Conservation (phyloP, 495 filamentous ascomycete species). For the Copromyces sp. region DNA sequence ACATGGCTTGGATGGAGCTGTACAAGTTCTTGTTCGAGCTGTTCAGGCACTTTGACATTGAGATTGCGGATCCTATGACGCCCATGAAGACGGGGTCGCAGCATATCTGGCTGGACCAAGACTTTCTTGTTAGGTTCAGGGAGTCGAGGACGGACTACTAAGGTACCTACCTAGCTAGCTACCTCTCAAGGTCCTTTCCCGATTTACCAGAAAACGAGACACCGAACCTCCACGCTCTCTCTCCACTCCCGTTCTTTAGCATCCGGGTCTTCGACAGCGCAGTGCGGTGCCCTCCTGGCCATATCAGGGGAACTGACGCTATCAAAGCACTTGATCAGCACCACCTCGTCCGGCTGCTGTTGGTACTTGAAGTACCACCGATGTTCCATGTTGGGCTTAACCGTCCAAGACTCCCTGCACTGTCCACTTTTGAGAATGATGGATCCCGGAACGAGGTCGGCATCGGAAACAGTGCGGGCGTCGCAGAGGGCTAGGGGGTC, state of each 20-base stretch:
- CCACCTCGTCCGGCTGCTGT: constrained; percentile 49
- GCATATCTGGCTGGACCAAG: not conserved
- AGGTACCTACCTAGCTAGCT: not conserved
- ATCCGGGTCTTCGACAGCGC: constrained; percentile 48
- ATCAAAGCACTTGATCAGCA: constrained; percentile 65
- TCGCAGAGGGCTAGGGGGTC: constrained; percentile 57
- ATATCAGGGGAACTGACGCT: constrained; percentile 47
- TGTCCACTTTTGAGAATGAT: constrained; percentile 57
- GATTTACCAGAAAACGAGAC: constrained; percentile 19
- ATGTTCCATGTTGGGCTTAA: constrained; percentile 47
- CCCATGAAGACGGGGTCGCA: not conserved
- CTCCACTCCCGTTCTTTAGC: constrained; percentile 35
- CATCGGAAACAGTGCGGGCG: constrained; percentile 47
- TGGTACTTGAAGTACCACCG: constrained; percentile 74
- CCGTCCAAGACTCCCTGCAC: constrained; percentile 58
- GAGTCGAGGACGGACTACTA: not conserved
- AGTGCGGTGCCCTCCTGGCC: constrained; percentile 54
- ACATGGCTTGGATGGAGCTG: constrained; percentile 31
- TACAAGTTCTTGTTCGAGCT: constrained; percentile 43
- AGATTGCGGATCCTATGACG: not conserved
- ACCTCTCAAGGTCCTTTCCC: not conserved
- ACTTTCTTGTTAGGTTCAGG: not conserved
- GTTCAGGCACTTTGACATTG: constrained; percentile 2
- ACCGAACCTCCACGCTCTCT: constrained; percentile 55
- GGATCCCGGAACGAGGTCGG: constrained; percentile 56